Evolutionary conservation across 306 rosid species (phyloP).

Genomic region (Casuarina cunninghamiana): DNA sequence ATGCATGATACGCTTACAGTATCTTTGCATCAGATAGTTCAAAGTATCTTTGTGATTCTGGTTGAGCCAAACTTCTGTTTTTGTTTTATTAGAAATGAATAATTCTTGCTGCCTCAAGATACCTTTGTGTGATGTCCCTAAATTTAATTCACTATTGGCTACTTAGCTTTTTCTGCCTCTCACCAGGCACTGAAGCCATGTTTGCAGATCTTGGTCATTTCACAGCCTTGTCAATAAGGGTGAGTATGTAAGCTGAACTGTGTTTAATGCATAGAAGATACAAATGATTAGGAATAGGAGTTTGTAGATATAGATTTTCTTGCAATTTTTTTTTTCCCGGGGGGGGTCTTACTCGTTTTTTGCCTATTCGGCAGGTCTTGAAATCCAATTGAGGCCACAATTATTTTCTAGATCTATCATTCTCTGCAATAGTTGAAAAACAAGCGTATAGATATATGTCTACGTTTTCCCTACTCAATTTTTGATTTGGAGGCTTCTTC

Average conservation of each 20-base stretch:
- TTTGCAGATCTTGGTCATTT: conserved; percentile 95
- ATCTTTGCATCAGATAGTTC: conserved; percentile 19
- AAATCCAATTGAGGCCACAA: not conserved
- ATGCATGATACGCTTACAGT: conserved; percentile 12
- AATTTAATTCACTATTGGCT: conserved; percentile 6
- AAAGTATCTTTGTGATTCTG: conserved; percentile 21
- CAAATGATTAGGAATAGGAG: not conserved
- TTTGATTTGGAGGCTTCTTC: conserved; percentile 7
- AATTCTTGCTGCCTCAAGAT: conserved; percentile 8
- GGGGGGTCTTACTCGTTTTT: not conserved
- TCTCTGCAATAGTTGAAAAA: not conserved
- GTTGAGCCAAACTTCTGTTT: not conserved
- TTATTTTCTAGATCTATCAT: not conserved
- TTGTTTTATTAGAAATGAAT: conserved; percentile 8
- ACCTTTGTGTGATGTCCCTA: not conserved
- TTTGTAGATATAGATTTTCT: not conserved
- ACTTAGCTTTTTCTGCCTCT: conserved; percentile 21
- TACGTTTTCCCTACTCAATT: not conserved
- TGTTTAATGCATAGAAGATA: conserved; percentile 10
- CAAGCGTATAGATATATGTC: not conserved
- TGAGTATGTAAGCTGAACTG: conserved; percentile 32
- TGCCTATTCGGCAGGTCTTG: not conserved
- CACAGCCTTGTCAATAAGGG: conserved; percentile 83
- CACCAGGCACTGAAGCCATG: conserved; percentile 86
- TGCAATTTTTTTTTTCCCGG: too few species aligned